Evolutionary conservation across 306 rosid genomes (phyloP), one percentile per base, ranked within the genome.

Genomic region (Urtica urens): DNA sequence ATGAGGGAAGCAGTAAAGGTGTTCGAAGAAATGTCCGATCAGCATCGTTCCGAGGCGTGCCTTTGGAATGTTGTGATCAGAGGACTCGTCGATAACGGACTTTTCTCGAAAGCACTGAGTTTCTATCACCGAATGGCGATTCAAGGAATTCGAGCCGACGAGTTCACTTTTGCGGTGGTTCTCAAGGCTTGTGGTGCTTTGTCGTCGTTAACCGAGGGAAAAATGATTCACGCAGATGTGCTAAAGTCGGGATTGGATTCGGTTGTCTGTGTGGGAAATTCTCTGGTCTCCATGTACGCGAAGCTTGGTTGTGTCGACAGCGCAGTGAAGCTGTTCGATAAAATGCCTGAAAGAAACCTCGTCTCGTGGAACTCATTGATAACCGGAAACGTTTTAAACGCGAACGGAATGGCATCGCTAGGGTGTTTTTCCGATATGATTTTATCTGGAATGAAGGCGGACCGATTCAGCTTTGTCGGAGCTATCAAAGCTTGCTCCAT

Each of bases 321-420:
- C 33, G 72, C 84, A 3, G 57, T 37, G 54, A 73, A 23, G 64
- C 67, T 76, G 68, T 80, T 76, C 48, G 72, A 55, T 7, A 74
- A 71, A 73, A 76, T 76, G 74, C 67, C 67, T 17, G 60, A 49
- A 0, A 70, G 55, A 17, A 74, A 80, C 46, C 6, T 70, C 49
- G 81, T 80, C 12, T 75, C 81, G 20, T 80, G 81, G 78, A 73
- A 73, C 50, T 80, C 81, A 14, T 46, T 80, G 68, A 67, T 71
- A 24, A 35, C 70, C 11, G 81, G 76, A 10, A 70, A 70, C 56
- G 71, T 58, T 55, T 19, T 64, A 7, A 57, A 55, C 29, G 59
- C 61, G 58, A 63, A 67, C 53, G 58, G 69, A 42, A 39, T 40
- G 53, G 65, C 53, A 27, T 49, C 78, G 1, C 39, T 72, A 41